phyloP scores from a whole-genome alignment of 192 early-diverging fungal species.

The Obelidium mucronatum region DNA sequence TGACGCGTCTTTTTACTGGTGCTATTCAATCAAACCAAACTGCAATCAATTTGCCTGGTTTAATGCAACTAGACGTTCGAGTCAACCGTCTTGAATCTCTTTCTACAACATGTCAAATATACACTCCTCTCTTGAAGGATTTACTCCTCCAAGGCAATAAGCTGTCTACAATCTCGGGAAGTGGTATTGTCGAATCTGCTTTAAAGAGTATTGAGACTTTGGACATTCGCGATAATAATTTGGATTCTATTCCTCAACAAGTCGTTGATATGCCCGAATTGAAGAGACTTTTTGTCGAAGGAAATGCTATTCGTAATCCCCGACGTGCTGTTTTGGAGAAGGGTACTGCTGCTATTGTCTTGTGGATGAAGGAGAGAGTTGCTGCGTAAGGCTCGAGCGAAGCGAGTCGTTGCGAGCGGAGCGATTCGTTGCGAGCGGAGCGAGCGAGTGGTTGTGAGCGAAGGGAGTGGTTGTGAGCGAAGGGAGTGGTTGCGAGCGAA shows the following conservation, averaged over 20 bases:
- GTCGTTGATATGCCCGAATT: conserved; percentile 46
- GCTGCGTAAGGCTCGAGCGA: too few relatives aligned
- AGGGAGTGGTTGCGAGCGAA: too few relatives aligned
- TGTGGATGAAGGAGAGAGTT: conserved; percentile 41
- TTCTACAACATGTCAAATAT: background rate
- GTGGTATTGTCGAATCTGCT: conserved; percentile 20
- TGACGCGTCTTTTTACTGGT: conserved; percentile 15
- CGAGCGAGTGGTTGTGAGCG: too few relatives aligned
- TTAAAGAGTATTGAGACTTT: conserved; percentile 41
- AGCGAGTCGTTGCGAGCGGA: too few relatives aligned
- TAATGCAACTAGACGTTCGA: conserved; percentile 38
- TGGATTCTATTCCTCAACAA: conserved; percentile 38
- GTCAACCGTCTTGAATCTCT: conserved; percentile 29
- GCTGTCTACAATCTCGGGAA: conserved; percentile 5
- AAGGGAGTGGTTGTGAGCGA: too few relatives aligned
- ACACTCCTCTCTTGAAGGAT: conserved; percentile 34
- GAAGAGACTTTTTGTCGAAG: conserved; percentile 51
- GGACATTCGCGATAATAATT: conserved; percentile 53
- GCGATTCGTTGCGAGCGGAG: too few relatives aligned
- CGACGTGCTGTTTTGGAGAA: conserved; percentile 39
- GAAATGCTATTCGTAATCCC: conserved; percentile 49
- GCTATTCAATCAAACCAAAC: background rate
- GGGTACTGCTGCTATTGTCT: conserved; percentile 43
- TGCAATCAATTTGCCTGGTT: conserved; percentile 16
- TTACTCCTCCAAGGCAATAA: conserved; percentile 19